Evolutionary conservation across 768 basidiomycete species (phyloP), one percentile per base, ranked within the genome.

Genomic region (Paxillus involutus): DNA sequence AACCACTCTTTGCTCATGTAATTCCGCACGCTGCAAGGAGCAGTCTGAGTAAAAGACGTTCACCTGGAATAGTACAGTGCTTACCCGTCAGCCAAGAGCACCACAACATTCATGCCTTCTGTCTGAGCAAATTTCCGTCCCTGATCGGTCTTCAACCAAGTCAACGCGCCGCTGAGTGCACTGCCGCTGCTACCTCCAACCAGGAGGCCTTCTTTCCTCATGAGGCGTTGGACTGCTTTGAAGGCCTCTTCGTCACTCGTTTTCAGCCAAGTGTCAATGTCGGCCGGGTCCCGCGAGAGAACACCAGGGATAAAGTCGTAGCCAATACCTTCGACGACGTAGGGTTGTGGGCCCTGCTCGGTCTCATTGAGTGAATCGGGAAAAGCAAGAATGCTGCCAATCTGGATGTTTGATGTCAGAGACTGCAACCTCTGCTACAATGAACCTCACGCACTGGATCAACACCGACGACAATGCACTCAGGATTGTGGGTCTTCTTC

Each of bases 1-100:
- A 95, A 95, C 94, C 94, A 96, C 11, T 86, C 81, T 65, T 94
- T 95, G 73, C 88, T 89, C 84, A 96, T 94, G 66, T 96, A 96
- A 68, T 96, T 96, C 61, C 94, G 82, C 51, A 97, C 85, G 1
- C 94, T 93, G 46, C 16, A 30, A 24, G n/a, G 40, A 21, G 51
- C 19, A 47, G 50, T 39, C 2, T 10, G 51, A 14, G 37, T 47
- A 49, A 62, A 16, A 45, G 17, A 19, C 7, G 43, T 30, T 12
- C 19, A 39, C 13, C 13, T 1, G 21, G 51, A 44, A 49, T 5
- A 3, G 10, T 9, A 3, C 36, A 12, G 33, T 17, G 1, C 89
- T 71, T 62, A 92, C 92, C 92, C 94, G 64, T 99, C 97, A 36
- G 97, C 84, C 9, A 97, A 74, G 29, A 99, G 61, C 0, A 98